Evolutionary conservation across 352 stramenopile species (phyloP).

Genomic region (Phytophthora pluvialis): DNA sequence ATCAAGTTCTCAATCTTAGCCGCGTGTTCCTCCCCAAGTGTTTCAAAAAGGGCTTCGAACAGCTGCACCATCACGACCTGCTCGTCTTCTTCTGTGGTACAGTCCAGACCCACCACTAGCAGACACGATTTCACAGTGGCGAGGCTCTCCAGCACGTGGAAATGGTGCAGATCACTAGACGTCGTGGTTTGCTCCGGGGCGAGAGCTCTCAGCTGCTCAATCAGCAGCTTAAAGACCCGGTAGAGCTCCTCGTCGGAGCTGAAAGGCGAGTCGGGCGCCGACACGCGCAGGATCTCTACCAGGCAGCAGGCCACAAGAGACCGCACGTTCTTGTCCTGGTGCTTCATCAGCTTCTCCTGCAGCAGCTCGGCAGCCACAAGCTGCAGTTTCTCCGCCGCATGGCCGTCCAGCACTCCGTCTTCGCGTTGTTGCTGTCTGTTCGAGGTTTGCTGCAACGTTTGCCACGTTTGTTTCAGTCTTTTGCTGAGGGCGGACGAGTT

Average conservation of each 20-base stretch:
- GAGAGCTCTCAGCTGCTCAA: constrained; percentile 61
- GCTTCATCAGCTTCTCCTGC: constrained; percentile 53
- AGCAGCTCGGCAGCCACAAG: constrained; percentile 66
- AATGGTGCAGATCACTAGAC: constrained; percentile 44
- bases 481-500: constrained; percentile 47
- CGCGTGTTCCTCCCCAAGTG: constrained; percentile 65
- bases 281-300: constrained; percentile 72
- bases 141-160: constrained; percentile 77
- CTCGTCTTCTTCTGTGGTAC: constrained; percentile 45
- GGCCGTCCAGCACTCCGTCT: constrained; percentile 27
- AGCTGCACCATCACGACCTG: constrained; percentile 72
- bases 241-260: constrained; percentile 71
- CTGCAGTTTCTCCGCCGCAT: constrained; percentile 40
- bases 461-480: constrained; percentile 61
- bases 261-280: constrained; percentile 72
- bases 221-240: constrained; percentile 67
- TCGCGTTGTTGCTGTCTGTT: constrained; percentile 57
- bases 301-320: constrained; percentile 76
- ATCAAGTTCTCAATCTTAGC: constrained; percentile 79
- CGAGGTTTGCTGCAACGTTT: constrained; percentile 43
- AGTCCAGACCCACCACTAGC: constrained; percentile 62
- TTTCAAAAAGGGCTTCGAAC: constrained; percentile 71
- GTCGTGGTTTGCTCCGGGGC: constrained; percentile 35
- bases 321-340: constrained; percentile 58
- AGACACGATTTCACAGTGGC: constrained; percentile 63